Evolutionary conservation across 2,329 filamentous ascomycete species (phyloP).

Genomic region (Gaeumannomyces sp.): DNA sequence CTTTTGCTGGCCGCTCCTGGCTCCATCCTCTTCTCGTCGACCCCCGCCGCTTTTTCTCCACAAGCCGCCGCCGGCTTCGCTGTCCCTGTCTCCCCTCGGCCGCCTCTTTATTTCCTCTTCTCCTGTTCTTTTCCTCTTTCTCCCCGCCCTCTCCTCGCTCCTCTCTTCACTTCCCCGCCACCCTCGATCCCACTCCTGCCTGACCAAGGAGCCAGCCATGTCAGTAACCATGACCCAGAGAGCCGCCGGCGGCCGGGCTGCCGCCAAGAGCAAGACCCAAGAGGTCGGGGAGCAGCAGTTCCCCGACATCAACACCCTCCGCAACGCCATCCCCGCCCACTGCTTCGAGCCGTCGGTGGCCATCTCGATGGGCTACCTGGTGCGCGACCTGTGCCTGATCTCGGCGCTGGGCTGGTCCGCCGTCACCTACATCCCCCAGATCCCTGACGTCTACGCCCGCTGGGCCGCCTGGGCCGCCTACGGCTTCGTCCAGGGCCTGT

Average conservation of each 20-base stretch:
- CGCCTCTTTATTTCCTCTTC: neutral
- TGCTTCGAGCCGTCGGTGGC: constrained; percentile 52
- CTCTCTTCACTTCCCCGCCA: neutral
- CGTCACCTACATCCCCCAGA: constrained; percentile 45
- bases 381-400: constrained; percentile 48
- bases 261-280: neutral
- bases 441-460: constrained; percentile 38
- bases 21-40: too few species aligned
- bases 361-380: constrained; percentile 48
- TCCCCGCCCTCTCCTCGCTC: neutral
- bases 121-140: neutral
- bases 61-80: neutral
- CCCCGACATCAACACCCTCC: constrained; percentile 42
- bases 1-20: neutral
- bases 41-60: neutral
- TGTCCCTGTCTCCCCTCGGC: neutral
- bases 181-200: neutral
- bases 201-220: neutral
- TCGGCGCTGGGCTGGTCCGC: constrained; percentile 42
- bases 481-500: constrained; percentile 57
- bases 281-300: constrained; percentile 20
- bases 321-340: constrained; percentile 51
- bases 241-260: neutral
- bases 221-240: constrained; percentile 4
- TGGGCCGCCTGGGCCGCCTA: constrained; percentile 50